phyloP scores from a whole-genome alignment of 345 rosid species.

The Acer saccharum region DNA sequence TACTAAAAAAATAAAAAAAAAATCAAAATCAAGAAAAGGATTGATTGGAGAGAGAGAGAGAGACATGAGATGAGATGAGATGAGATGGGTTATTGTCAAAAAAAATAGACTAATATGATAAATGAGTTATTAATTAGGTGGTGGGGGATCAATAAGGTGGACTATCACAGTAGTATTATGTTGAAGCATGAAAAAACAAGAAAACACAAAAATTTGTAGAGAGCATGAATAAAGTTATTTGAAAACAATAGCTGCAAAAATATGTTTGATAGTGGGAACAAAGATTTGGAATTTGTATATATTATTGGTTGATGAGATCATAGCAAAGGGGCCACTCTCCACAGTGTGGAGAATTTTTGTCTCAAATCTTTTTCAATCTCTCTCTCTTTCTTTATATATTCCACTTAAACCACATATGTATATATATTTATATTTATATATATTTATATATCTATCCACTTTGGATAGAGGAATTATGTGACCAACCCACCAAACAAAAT shows the following conservation, averaged over 20 bases:
- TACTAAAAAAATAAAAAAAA: not conserved
- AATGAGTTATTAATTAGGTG: slow-evolving; percentile 1
- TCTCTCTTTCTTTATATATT: slow-evolving; percentile 4
- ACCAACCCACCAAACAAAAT: slow-evolving; percentile 20
- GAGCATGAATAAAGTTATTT: slow-evolving; percentile 14
- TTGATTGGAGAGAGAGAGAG: slow-evolving; percentile 38
- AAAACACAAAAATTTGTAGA: slow-evolving; percentile 9
- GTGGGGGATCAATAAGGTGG: slow-evolving; percentile 35
- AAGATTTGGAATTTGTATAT: slow-evolving; percentile 14
- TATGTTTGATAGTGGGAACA: slow-evolving; percentile 24
- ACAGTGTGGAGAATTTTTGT: slow-evolving; percentile 37
- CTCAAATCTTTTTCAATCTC: slow-evolving; percentile 30
- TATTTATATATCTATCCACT: not conserved
- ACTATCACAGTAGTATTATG: slow-evolving; percentile 12
- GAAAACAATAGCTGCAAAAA: slow-evolving; percentile 26
- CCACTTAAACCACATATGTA: slow-evolving; percentile 9
- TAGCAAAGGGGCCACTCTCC: slow-evolving; percentile 34
- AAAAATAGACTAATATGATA: not conserved
- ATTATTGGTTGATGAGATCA: slow-evolving; percentile 17
- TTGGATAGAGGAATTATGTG: slow-evolving; percentile 10
- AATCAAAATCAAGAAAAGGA: slow-evolving; percentile 8
- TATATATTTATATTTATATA: no score
- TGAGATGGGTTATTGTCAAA: slow-evolving; percentile 10
- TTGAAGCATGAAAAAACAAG: slow-evolving; percentile 15
- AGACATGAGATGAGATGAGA: not conserved